Conservation (phyloP, 1,284 basidiomycete genomes). For the Afroboletus lepidellus region DNA sequence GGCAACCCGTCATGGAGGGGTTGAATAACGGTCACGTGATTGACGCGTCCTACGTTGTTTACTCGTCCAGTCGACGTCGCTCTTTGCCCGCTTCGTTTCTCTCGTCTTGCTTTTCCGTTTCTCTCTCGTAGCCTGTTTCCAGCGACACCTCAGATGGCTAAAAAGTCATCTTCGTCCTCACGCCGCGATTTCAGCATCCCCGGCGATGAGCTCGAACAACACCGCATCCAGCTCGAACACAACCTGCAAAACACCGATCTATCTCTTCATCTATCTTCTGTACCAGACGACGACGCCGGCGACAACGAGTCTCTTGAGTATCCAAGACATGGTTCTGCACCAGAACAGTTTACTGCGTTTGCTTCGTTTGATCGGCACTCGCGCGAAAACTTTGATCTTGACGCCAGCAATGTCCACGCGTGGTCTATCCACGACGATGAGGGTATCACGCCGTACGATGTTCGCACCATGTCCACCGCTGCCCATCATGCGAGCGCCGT, state of each 20-base stretch:
- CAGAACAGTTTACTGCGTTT: constrained; percentile 52
- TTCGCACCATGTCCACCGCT: constrained; percentile 73
- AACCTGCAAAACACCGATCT: constrained; percentile 70
- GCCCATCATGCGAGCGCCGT: constrained; percentile 85
- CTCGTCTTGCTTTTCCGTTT: constrained; percentile 14
- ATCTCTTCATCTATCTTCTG: constrained; percentile 60
- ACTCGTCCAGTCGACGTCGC: constrained; percentile 17
- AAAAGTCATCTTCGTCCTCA: constrained; percentile 25
- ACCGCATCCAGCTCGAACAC: constrained; percentile 71
- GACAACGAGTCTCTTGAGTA: constrained; percentile 58
- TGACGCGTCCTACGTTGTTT: constrained; percentile 19
- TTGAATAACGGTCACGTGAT: constrained; percentile 28
- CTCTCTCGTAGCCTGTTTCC: constrained; percentile 15
- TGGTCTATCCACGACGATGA: constrained; percentile 73
- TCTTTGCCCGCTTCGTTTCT: constrained; percentile 2
- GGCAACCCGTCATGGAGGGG: constrained; percentile 18
- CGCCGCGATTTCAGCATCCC: constrained; percentile 44
- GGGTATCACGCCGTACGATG: constrained; percentile 60
- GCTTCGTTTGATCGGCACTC: constrained; percentile 60
- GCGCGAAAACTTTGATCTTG: constrained; percentile 52
- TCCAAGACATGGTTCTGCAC: constrained; percentile 60
- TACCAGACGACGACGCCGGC: constrained; percentile 40
- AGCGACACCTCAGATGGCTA: constrained; percentile 27
- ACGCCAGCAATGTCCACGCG: constrained; percentile 51
- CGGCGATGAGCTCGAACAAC: constrained; percentile 67